Evolutionary conservation across 345 rosid genomes (phyloP), one percentile per base, ranked within the genome.

Genomic region (Eucalyptus regnans): DNA sequence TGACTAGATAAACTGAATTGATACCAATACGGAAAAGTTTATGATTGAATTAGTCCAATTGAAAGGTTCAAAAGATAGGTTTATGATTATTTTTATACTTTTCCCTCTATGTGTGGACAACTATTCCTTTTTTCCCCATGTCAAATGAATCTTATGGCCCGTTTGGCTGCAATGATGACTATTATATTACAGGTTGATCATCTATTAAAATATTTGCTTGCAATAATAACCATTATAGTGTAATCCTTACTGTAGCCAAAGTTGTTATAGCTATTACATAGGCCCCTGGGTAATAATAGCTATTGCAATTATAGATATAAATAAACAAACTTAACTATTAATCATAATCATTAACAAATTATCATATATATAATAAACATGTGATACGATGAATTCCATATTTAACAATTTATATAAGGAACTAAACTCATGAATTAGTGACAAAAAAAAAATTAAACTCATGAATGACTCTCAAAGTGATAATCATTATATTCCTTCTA

Each of bases 21-120:
- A 56, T 56, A 56, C 5, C 1, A 23, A 23, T 56, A 23, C 0
- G 0, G 3, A 56, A 56, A 56, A 22, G 1, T 56, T 56, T 22
- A 56, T 23, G 3, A 56, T 0, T 56, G 1, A 56, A 56, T 54
- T 54, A 56, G 12, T 56, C 0, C 5, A 56, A 23, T 56, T 17
- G 23, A 52, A 52, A 52, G 4, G 23, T 52, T 52, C 9, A 18
- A 18, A 56, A 22, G 0, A 23, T 56, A 23, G 27, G 12, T 9
- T 8, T 22, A 56, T 22, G 62, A 56, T 23, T 56, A 22, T 22
- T 20, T 56, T 52, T 52, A 52, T 22, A 56, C 12, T 20, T 56
- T 56, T 9, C 62, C 27, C 62, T 37, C 46, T 37, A 18, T 33
- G 3, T 16, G 80, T 17, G 25, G 46, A 71, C 22, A 37, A 18